These are phyloP conservation scores for Magnolia kwangsiensis DNA, from an alignment of 164 flowering plant genomes.

Conservation along the genomic window DNA sequence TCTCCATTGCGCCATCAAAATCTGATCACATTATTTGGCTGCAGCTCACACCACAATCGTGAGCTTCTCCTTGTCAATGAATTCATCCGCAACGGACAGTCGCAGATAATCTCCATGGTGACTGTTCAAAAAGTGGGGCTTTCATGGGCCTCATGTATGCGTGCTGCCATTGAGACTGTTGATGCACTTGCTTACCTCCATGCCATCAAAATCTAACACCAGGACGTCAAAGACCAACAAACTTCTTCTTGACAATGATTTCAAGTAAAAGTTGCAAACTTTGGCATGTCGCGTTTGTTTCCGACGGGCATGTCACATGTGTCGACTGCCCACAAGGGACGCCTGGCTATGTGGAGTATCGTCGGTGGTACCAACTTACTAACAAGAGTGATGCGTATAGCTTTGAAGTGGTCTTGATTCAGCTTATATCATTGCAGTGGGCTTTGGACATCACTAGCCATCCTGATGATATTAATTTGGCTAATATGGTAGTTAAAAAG, in stretches of 20 bases:
- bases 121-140: constrained; percentile 19
- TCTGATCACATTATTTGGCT: constrained; percentile 72
- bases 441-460: constrained; percentile 72
- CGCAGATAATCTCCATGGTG: constrained; percentile 72
- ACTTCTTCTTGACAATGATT: constrained; percentile 63
- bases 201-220: constrained; percentile 62
- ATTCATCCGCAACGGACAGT: constrained; percentile 63
- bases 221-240: constrained; percentile 78
- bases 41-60: constrained; percentile 62
- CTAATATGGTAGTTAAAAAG: constrained; percentile 65
- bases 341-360: constrained; percentile 83
- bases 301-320: constrained; percentile 60
- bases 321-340: constrained; percentile 87
- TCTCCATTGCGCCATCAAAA: constrained; percentile 56
- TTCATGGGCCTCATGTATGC: constrained; percentile 63
- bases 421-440: constrained; percentile 61
- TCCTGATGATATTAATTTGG: constrained; percentile 56
- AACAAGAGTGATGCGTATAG: constrained; percentile 87
- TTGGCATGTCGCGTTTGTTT: constrained; percentile 66
- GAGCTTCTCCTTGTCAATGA: constrained; percentile 81
- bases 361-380: constrained; percentile 69
- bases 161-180: constrained; percentile 66
- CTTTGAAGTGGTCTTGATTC: constrained; percentile 73
- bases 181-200: constrained; percentile 66
- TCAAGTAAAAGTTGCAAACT: constrained; percentile 80